Base-by-base conservation (phyloP, 1,139 yeast species). In the Wickerhamiella pararugosa region DNA sequence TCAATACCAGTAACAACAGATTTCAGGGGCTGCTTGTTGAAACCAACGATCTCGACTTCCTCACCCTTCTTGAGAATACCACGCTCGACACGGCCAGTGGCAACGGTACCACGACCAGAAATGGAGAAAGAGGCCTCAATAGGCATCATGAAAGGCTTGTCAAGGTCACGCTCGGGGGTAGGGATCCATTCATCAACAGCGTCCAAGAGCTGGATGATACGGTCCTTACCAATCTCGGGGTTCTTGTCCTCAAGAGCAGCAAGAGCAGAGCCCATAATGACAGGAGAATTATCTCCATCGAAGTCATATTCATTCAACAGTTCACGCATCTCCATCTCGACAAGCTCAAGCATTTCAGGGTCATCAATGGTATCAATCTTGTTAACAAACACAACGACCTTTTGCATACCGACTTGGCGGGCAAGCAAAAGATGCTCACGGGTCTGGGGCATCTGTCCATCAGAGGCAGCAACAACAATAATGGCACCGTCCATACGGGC, bases 301-400 rank as follows among this genome's bases (percentile, higher is more conserved):
- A 86, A 90, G 49, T 96, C 97, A 65, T 87, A 90, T 52, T 82
- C 73, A 54, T 77, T 61, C 63, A 90, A 73, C 55, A 90, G 73
- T 64, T 90, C 98, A 71, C 99, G 83, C 97, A 90, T 92, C 75
- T 90, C 99, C 99, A 90, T 90, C 71, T 90, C 98, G 55, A 92
- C 99, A 58, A 92, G 79, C 71, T 92, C 99, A 66, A 90, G 75
- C 97, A 90, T 92, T 73, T 90, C 99, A 53, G 94, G 94, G 65
- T 90, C 99, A 63, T 90, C 96, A 61, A 90, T 77, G 54, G 94
- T 82, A 65, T 90, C 98, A 56, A 90, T 92, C 73, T 90, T 90
- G 80, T 90, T 90, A 50, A 92, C 97, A 57, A 82, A 90, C 43
- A 90, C 99, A 65, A 90, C 96, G 63, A 90, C 76, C 68, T 86